Conservation (phyloP, 78 protist species). For the Planoprotostelium fungivorum region DNA sequence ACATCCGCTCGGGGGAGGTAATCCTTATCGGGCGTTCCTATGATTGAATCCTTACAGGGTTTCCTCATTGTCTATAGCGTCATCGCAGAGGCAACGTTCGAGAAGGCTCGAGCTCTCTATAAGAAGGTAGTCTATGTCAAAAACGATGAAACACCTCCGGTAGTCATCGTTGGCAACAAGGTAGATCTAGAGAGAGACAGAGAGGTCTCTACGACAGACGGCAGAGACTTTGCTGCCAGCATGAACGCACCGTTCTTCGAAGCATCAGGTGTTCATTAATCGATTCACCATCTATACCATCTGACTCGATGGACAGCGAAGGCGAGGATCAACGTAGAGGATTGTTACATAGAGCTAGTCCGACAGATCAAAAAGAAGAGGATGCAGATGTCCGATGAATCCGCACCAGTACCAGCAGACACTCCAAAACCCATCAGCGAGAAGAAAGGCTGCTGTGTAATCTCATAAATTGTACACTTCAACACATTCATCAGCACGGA, state of each 20-base stretch:
- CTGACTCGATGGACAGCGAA: conserved; percentile 54
- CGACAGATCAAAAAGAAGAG: conserved; percentile 8
- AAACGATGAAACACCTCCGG: conserved; percentile 65
- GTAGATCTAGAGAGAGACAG: conserved; percentile 59
- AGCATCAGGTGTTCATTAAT: conserved; percentile 62
- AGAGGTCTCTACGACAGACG: conserved; percentile 62
- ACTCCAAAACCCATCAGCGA: background rate
- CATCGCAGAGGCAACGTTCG: conserved; percentile 32
- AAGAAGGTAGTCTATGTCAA: conserved; percentile 79
- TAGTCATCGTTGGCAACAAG: conserved; percentile 88
- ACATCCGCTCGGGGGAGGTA: conserved; percentile 61
- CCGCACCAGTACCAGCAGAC: background rate
- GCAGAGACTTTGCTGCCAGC: conserved; percentile 48
- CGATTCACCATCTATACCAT: background rate
- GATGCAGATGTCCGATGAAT: too few relatives aligned
- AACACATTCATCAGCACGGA: too few relatives aligned
- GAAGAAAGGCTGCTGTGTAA: background rate
- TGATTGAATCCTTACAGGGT: background rate
- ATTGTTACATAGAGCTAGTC: conserved; percentile 69
- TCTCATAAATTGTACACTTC: too few relatives aligned
- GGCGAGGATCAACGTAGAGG: conserved; percentile 77
- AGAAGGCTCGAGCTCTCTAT: conserved; percentile 37
- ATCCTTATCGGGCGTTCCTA: too few relatives aligned
- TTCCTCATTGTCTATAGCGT: conserved; percentile 33
- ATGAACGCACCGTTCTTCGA: conserved; percentile 64